These are phyloP conservation scores for Didymella arachidicola DNA, from an alignment of 2,329 filamentous ascomycete species.

Conservation along the genomic window DNA sequence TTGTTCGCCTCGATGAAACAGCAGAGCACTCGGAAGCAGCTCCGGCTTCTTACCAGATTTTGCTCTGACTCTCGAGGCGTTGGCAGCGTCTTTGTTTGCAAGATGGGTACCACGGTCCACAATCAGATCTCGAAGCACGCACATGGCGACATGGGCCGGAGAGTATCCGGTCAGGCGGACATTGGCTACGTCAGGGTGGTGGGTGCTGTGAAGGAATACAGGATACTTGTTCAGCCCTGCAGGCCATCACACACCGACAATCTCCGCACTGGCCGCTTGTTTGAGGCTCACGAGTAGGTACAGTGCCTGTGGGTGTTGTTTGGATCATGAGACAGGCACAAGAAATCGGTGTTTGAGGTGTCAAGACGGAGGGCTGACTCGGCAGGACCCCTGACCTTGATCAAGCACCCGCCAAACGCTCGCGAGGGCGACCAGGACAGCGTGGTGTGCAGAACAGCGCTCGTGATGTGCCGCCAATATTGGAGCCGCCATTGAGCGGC, in stretches of 20 bases:
- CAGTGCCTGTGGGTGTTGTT: slow-evolving; percentile 10
- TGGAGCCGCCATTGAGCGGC: slow-evolving; percentile 12
- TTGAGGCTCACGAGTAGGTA: slow-evolving; percentile 10
- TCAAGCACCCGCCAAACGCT: slow-evolving; percentile 3
- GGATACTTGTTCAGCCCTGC: neutral
- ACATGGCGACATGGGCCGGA: slow-evolving; percentile 5
- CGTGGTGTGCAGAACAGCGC: slow-evolving; percentile 3
- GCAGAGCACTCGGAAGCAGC: neutral
- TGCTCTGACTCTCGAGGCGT: neutral
- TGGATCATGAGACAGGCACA: slow-evolving; percentile 21
- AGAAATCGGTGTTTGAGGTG: slow-evolving; percentile 10
- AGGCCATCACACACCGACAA: slow-evolving; percentile 5
- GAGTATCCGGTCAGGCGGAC: slow-evolving; percentile 3
- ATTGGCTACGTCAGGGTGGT: slow-evolving; percentile 8
- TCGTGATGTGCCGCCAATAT: slow-evolving; percentile 10
- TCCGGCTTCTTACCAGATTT: neutral
- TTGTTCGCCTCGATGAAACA: slow-evolving; percentile 12
- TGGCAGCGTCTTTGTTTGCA: neutral
- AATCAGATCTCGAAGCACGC: neutral
- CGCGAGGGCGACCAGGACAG: slow-evolving; percentile 1
- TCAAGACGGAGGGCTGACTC: slow-evolving; percentile 8
- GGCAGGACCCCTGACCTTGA: slow-evolving; percentile 7
- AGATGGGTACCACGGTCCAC: neutral
- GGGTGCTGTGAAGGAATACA: slow-evolving; percentile 5
- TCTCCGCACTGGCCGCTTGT: slow-evolving; percentile 15